Percentiles rank a stretch among this genome's conserved stretches.
Conservation (phyloP, 2,329 filamentous ascomycete genomes). For the Hymenoscyphus scutula region DNA sequence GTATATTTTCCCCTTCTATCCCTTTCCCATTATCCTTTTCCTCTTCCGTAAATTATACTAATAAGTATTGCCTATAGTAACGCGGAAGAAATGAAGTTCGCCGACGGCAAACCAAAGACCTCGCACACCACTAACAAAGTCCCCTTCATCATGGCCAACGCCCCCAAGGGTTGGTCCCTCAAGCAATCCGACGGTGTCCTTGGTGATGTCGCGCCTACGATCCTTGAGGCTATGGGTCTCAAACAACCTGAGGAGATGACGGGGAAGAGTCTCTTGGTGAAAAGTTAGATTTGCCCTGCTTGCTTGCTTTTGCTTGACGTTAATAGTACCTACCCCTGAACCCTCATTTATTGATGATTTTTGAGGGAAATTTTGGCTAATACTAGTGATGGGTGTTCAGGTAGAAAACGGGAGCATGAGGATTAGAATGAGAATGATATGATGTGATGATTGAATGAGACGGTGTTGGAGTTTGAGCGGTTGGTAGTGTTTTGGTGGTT, state of each 20-base stretch:
- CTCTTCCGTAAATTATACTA: neutral
- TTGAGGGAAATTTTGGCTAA: no score
- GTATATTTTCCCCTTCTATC: slow-evolving; percentile 41
- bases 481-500: neutral
- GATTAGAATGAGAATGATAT: slow-evolving; percentile 22
- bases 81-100: slow-evolving; percentile 98
- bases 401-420: slow-evolving; percentile 35
- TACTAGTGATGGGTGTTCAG: no score
- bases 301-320: slow-evolving; percentile 14
- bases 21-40: neutral
- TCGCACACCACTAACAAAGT: slow-evolving; percentile 98
- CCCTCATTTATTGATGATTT: slow-evolving; percentile 11
- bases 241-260: slow-evolving; percentile 91
- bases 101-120: slow-evolving; percentile 95
- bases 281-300: slow-evolving; percentile 44
- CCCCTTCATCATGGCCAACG: slow-evolving; percentile 97
- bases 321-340: slow-evolving; percentile 6
- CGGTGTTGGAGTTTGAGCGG: slow-evolving; percentile 9
- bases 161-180: slow-evolving; percentile 82
- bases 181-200: slow-evolving; percentile 79
- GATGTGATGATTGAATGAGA: neutral
- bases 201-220: slow-evolving; percentile 93
- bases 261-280: slow-evolving; percentile 77
- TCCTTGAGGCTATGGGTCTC: slow-evolving; percentile 87
- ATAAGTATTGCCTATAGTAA: slow-evolving; percentile 50